Evolutionary conservation across 352 stramenopile species (phyloP), one percentile per base, ranked within the genome.

Genomic region (Phytophthora agathidicida): DNA sequence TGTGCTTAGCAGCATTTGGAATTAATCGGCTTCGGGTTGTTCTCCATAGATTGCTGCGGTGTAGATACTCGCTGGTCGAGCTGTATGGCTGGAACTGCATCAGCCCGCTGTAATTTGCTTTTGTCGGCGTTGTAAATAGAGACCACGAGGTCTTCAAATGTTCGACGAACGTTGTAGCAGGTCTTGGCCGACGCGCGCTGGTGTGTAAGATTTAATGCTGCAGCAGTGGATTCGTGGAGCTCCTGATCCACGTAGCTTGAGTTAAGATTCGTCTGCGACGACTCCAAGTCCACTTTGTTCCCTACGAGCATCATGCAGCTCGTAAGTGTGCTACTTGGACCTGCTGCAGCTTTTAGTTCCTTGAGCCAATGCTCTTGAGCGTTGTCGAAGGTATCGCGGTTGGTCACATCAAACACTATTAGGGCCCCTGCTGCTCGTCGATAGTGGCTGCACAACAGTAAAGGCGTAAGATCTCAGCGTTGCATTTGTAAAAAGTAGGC

Each of bases 321-420:
- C 3, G 69, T 58, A 3, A 94, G 60, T 7, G 81, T 84, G 49
- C 81, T 89, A 58, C 80, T 86, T 14, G 75, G 59, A 39, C 83
- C 70, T 11, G 83, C 77, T 22, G 78, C 74, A 6, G 79, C 69
- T 35, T 88, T 91, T 39, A 92, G 76, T 42, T 92, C 81, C 46
- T 88, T 87, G 32, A 89, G 65, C 83, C 83, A 94, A 50, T 88
- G 70, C 27, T 78, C 54, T 36, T 89, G 77, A 14, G 81, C 85
- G 41, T 91, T 89, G 28, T 85, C 71, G 41, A 94, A 94, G 14
- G 65, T 83, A 51, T 73, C 57, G 13, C 53, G 64, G 44, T 71
- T 91, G 33, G 69, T 87, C 22, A 93, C 75, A 57, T 94, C 85
- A 63, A 93, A 94, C 22, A 94, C 83, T 11, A 94, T 42, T 9